A percentile compares a stretch with the other conserved stretches of the same genome.
These are phyloP conservation scores for Erodium moschatum DNA, from an alignment of 441 rosid species.

Conservation along the genomic window DNA sequence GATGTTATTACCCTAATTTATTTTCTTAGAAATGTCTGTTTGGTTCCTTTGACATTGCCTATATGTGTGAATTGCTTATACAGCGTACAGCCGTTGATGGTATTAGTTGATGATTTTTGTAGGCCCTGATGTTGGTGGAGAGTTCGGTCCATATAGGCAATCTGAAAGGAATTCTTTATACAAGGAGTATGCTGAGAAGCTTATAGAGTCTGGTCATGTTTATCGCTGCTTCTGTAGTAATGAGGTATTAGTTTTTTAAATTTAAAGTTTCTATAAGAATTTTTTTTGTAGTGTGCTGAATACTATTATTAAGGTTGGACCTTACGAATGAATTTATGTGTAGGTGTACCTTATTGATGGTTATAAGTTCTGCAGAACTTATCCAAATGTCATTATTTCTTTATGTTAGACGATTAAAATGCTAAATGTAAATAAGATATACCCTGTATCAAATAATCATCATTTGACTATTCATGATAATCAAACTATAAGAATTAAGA, in stretches of 20 bases:
- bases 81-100: not conserved
- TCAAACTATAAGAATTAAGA: not conserved
- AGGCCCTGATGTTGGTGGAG: conserved; percentile 86
- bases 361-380: not conserved
- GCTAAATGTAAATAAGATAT: not conserved
- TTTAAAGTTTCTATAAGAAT: not conserved
- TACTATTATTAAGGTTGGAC: not conserved
- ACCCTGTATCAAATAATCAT: not conserved
- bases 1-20: not conserved
- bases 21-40: not conserved
- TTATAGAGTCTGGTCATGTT: conserved; percentile 78
- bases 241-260: conserved; percentile 37
- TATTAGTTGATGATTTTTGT: conserved; percentile 12
- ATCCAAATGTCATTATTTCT: not conserved
- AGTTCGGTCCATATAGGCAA: conserved; percentile 75
- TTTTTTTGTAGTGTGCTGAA: not conserved
- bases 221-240: conserved; percentile 80
- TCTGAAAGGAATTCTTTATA: conserved; percentile 79
- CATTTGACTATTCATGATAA: not conserved
- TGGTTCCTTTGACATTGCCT: not conserved
- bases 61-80: not conserved
- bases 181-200: conserved; percentile 62
- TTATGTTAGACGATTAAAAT: not conserved
- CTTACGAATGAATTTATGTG: not conserved
- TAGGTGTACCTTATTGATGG: not conserved